Evolutionary conservation across 78 protist genomes (phyloP), one percentile per base, ranked within the genome.

Genomic region (Pelomyxa schiedti): DNA sequence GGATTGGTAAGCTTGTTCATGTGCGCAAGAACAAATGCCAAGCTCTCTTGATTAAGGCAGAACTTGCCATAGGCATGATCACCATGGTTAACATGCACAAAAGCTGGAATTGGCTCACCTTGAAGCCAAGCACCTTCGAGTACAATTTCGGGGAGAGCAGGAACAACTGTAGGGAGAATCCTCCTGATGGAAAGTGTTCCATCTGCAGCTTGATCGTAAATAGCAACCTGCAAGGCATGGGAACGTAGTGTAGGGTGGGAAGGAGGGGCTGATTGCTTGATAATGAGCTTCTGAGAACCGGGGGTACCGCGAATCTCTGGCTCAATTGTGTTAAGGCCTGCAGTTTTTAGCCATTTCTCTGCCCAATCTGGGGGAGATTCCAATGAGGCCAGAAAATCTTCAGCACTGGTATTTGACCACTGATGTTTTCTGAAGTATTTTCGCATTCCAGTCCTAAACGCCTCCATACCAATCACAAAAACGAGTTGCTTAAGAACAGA

Each of bases 381-480:
- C 68, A 5, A 36, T 16, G 5, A 7, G 68, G 8, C 30, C 43
- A 3, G 4, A 22, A 66, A 24, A 40, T 66, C 6, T 24, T 1
- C 30, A 40, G 4, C 2, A 40, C 8, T 24, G 3, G 69, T 24
- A 9, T 66, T 66, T 38, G 28, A 38, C 28, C 5, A 66, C 28
- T 2, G 5, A 40, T 66, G 30, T 38, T 1, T 6, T 6, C 66
- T 74, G 16, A 81, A 1, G 75, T 81, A 81, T 64, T 0, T n/a
- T 26, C 30, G 40, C 38, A 81, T 70, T 0, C 68, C 86, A 1
- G 5, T 52, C 9, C 78, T 66, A 69, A 81, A 76, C 32, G 1
- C 8, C 26, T 81, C 82, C 4, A 0, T 22, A 9, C 83, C 76
- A 1, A 77, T 1, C 28, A 4, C 7, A 30, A 8, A 0, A 32